phyloP scores from a whole-genome alignment of 768 basidiomycete species.

The Hirschioporus abietinus region DNA sequence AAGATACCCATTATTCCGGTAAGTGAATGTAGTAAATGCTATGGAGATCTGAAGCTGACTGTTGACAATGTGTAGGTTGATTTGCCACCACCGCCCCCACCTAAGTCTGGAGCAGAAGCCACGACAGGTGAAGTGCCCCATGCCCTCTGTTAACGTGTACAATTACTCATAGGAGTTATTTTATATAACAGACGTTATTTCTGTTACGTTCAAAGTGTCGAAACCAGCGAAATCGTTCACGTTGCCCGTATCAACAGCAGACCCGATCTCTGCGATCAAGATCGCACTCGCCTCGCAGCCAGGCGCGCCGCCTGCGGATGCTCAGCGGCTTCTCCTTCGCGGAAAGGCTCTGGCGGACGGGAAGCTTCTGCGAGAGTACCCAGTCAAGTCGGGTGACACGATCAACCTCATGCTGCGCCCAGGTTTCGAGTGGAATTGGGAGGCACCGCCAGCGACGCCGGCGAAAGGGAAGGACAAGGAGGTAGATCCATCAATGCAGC shows the following conservation, averaged over 20 bases:
- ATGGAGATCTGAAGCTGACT: neutral
- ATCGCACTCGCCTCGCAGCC: conserved; percentile 59
- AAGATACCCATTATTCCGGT: conserved; percentile 69
- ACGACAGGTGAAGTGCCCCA: conserved; percentile 22
- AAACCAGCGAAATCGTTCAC: conserved; percentile 80
- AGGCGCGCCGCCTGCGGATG: conserved; percentile 69
- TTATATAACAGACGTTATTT: conserved; percentile 38
- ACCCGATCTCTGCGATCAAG: conserved; percentile 80
- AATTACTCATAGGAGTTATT: conserved; percentile 9
- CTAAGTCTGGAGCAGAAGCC: conserved; percentile 31
- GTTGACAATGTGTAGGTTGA: conserved; percentile 37
- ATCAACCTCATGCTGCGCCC: conserved; percentile 87
- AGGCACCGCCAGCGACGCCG: conserved; percentile 26
- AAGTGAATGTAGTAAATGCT: conserved; percentile 21
- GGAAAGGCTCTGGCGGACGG: conserved; percentile 89
- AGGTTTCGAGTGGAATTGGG: conserved; percentile 55
- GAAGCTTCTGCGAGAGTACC: conserved; percentile 90
- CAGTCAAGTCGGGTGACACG: conserved; percentile 70
- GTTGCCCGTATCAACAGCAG: conserved; percentile 71
- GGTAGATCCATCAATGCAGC: conserved; percentile 18
- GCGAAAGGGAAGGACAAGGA: conserved; percentile 12
- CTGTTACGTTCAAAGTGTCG: conserved; percentile 82
- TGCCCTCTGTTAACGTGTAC: neutral
- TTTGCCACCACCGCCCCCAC: conserved; percentile 56
- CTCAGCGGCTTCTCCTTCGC: conserved; percentile 84